Evolutionary conservation across 73 alveolate genomes (phyloP).

Genomic region (Symbiodinium natans): DNA sequence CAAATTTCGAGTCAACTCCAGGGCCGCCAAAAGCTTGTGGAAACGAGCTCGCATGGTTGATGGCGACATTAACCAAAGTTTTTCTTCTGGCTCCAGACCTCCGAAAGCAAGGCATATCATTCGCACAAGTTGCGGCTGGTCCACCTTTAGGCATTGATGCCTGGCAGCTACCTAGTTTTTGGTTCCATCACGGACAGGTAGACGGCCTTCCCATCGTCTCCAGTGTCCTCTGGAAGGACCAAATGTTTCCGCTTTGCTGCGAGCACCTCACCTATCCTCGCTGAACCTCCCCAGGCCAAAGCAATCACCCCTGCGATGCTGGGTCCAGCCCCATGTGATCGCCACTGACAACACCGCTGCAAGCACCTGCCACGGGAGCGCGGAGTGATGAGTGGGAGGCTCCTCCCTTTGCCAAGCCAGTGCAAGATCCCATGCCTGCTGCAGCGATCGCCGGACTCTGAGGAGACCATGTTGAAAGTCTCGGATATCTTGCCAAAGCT

Average conservation of each 20-base stretch:
- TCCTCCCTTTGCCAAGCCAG: background rate
- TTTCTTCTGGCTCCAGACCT: background rate
- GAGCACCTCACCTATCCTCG: background rate
- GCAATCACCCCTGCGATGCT: background rate
- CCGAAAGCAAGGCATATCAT: background rate
- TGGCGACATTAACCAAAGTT: background rate
- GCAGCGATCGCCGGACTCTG: background rate
- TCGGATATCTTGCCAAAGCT: background rate
- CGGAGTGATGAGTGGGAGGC: background rate
- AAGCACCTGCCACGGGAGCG: background rate
- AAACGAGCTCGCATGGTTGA: background rate
- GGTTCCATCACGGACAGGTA: background rate
- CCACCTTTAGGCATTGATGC: background rate
- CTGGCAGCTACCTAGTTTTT: slow-evolving; percentile 6
- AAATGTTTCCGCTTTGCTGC: background rate
- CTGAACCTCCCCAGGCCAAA: background rate
- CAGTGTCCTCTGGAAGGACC: background rate
- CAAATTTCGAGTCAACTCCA: background rate
- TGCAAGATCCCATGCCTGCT: background rate
- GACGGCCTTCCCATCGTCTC: background rate
- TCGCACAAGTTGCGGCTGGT: background rate
- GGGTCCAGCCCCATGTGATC: background rate
- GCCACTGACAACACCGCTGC: background rate
- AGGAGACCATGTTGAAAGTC: background rate
- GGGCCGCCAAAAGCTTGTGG: background rate